Base-by-base conservation (phyloP, 352 stramenopile genomes). In the Phytophthora uliginosa region DNA sequence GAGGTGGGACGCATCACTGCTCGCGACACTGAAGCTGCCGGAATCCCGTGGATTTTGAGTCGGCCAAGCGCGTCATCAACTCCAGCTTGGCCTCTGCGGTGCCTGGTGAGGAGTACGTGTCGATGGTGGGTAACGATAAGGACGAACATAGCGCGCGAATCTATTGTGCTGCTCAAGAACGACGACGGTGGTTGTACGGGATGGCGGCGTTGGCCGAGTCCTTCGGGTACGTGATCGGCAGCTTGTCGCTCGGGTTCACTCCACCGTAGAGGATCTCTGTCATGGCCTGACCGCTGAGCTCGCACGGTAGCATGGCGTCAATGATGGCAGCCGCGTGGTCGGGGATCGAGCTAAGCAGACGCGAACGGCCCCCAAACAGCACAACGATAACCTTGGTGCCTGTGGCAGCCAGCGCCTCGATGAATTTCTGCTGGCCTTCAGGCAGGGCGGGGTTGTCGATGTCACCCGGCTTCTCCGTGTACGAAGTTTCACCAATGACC, bases 201-300 rank as follows among this genome's bases (percentile, higher is more conserved):
- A 92, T 91, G 33, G 76, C 77, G 36, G 84, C 61, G 56, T 86
- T 91, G 22, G 69, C 76, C 2, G 79, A 64, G 52, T 89, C 71
- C 65, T 87, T 88, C 22, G 86, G 88, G 71, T 94, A 97, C 22
- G 89, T 94, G 66, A 97, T 90, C 8, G 90, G 86, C 8, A 97
- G 69, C 36, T 84, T 75, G 2, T 90, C 91, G 28, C 88, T 96
- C 13, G 90, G 90, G 69, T 95, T 95, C 33, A 90, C 79, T 4
- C 79, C 58, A 3, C 91, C 90, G 47, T 89, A 92, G 6, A 97
- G 34, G 45, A 97, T 89, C 62, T 97, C 88, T 5, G 89, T 86
- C 24, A 97, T 89, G 8, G 89, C 89, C 65, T 93, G 82, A 0
- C 91, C 91, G 18, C 91, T 89, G 18, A 85, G 67, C 50, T 93